These are phyloP conservation scores for Fibroporia radiculosa DNA, from an alignment of 768 basidiomycete genomes.

Conservation along the genomic window DNA sequence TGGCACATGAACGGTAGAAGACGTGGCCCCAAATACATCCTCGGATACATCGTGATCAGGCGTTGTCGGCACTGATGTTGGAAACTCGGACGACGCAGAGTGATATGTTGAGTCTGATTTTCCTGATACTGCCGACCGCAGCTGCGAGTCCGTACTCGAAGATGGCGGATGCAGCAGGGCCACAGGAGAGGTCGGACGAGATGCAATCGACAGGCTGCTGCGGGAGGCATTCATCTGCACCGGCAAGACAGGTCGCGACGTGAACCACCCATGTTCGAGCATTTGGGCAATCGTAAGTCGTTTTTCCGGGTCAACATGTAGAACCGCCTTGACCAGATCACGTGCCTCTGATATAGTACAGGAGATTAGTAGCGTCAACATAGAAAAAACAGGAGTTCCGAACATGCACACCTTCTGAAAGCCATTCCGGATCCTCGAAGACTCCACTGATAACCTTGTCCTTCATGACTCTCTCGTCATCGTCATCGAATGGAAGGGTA, in stretches of 20 bases:
- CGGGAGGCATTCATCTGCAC: constrained; percentile 4
- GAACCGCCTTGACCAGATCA: constrained; percentile 68
- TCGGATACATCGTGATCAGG: constrained; percentile 35
- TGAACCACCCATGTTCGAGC: constrained; percentile 83
- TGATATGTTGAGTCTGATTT: constrained; percentile 41
- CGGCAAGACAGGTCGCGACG: constrained; percentile 9
- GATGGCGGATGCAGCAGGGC: constrained; percentile 22
- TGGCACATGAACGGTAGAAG: neutral
- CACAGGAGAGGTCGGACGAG: constrained; percentile 26
- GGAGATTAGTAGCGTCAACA: neutral
- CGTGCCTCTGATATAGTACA: constrained; percentile 72
- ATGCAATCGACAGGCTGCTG: constrained; percentile 17
- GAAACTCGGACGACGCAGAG: constrained; percentile 45
- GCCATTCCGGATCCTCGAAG: constrained; percentile 91
- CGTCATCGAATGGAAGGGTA: constrained; percentile 86
- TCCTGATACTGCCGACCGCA: constrained; percentile 37
- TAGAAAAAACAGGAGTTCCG: neutral
- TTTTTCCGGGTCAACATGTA: constrained; percentile 68
- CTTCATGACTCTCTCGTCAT: constrained; percentile 79
- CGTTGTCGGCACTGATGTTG: constrained; percentile 48
- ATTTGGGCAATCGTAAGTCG: constrained; percentile 82
- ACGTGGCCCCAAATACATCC: neutral
- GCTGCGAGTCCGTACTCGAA: constrained; percentile 21
- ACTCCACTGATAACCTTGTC: constrained; percentile 75
- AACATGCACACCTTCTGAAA: constrained; percentile 60